Percentiles rank a stretch among this genome's conserved stretches.
Evolutionary conservation across 2,329 filamentous ascomycete genomes (phyloP).

Genomic region (Ceratocystis diversiconidia): DNA sequence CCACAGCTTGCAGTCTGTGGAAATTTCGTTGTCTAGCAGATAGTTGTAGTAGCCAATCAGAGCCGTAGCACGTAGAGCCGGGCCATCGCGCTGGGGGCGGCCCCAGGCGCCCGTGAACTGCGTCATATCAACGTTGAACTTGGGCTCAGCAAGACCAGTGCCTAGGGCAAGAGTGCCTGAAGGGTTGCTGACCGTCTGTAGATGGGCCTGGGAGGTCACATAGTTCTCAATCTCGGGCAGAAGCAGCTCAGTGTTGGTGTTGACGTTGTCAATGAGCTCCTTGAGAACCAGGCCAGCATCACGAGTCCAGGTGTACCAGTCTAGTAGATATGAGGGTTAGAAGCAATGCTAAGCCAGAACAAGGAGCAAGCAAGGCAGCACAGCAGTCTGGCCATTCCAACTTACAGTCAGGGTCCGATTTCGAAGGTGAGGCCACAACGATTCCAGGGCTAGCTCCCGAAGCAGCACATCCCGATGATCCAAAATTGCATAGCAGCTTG

Average conservation of each 20-base stretch:
- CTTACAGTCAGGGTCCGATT: constrained; percentile 41
- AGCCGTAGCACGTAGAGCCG: constrained; percentile 59
- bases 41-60: constrained; percentile 60
- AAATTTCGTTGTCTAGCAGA: constrained; percentile 52
- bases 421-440: constrained; percentile 44
- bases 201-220: constrained; percentile 48
- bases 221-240: constrained; percentile 53
- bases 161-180: constrained; percentile 44
- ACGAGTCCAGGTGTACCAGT: constrained; percentile 68
- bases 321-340: constrained; percentile 28
- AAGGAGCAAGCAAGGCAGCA: background rate
- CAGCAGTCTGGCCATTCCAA: constrained; percentile 7
- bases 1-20: constrained; percentile 43
- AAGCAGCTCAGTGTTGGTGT: constrained; percentile 39
- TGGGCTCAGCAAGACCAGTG: constrained; percentile 53
- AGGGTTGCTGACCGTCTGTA: constrained; percentile 55
- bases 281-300: constrained; percentile 61
- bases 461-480: constrained; percentile 37
- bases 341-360: background rate
- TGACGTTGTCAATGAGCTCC: constrained; percentile 46
- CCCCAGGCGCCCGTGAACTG: constrained; percentile 57
- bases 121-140: constrained; percentile 51
- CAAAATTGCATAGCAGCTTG: constrained; percentile 46
- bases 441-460: constrained; percentile 35
- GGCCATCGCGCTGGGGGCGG: constrained; percentile 67